Conservation (phyloP, 805 yeast genomes). For the Kluyveromyces lactis region DNA sequence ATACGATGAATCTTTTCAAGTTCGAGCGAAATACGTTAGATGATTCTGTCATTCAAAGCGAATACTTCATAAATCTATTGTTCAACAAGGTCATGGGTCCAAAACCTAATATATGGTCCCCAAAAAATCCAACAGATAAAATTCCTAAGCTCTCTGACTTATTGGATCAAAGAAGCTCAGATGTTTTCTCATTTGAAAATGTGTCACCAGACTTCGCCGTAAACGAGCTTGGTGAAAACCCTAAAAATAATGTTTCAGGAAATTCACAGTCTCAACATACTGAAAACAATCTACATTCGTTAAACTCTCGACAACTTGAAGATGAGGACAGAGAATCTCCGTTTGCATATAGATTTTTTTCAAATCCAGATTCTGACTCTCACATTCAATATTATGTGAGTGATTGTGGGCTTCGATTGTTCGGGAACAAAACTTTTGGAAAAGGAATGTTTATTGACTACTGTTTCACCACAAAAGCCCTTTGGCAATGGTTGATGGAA, state of each 20-base stretch:
- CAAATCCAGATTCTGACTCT: conserved; percentile 83
- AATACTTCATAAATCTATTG: conserved; percentile 54
- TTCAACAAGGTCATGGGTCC: conserved; percentile 59
- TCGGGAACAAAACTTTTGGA: conserved; percentile 34
- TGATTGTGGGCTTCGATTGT: conserved; percentile 53
- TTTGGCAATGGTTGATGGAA: conserved; percentile 84
- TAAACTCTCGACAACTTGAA: conserved; percentile 6
- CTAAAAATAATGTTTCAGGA: background rate
- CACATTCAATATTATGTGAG: conserved; percentile 73
- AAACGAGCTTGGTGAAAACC: background rate
- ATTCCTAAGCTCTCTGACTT: conserved; percentile 33
- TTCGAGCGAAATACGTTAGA: conserved; percentile 57
- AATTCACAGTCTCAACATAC: background rate
- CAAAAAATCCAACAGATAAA: conserved; percentile 43
- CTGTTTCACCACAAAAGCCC: conserved; percentile 65
- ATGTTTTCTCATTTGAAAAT: conserved; percentile 30
- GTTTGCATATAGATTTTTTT: conserved; percentile 65
- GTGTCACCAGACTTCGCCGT: conserved; percentile 8
- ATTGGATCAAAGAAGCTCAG: conserved; percentile 24
- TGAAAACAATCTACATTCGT: background rate
- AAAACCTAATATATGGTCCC: conserved; percentile 61
- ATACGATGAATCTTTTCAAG: conserved; percentile 60
- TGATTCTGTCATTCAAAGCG: conserved; percentile 54
- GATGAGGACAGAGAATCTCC: conserved; percentile 41
- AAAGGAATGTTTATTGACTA: conserved; percentile 29